Evolutionary conservation across 2,329 filamentous ascomycete genomes (phyloP), one percentile per base, ranked within the genome.

Genomic region (Pezizomycotina sp.): DNA sequence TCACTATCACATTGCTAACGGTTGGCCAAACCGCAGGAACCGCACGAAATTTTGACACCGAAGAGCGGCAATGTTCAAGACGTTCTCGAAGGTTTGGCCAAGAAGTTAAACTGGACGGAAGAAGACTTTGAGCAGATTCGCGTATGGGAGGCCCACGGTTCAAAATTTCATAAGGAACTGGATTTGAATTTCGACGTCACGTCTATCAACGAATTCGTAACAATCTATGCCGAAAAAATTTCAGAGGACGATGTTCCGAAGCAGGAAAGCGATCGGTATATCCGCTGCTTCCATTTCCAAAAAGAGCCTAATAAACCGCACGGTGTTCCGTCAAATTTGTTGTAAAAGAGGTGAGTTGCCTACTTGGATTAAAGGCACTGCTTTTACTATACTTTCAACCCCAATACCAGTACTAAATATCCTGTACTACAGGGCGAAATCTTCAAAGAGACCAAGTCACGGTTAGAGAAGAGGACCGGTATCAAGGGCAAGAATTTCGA

Each of bases 401-500:
- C 31, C 36, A 40, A 54, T 34, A 34, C 51, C 51, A 48, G 56
- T 41, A 41, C 13, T 33, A n/a, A 5, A 15, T 25, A 13, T 21
- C 13, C 23, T 16, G 12, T 2, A 3, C 24, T 38, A 6, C 33
- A 86, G 72, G 79, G 74, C 35, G 89, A 98, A 57, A 65, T 67
- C 24, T 95, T 98, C 59, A 74, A 72, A 40, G 81, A 95, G 21
- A 93, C 84, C 27, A 93, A 86, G 62, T 82, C 92, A 60, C 74
- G 89, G n/a, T 64, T 98, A 3, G 84, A 89, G 50, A 86, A 84
- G 58, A 69, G 86, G 41, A 92, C 81, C 1, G 84, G 84, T 16
- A 75, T 98, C 60, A 93, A 93, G 60, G 91, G 89, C 57, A 98
- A 98, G 65, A 82, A 82, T 48, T 84, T 98, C 49, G 86, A 98